These are phyloP conservation scores for Thraustochytrium aureum DNA, from an alignment of 352 stramenopile species.

Conservation along the genomic window DNA sequence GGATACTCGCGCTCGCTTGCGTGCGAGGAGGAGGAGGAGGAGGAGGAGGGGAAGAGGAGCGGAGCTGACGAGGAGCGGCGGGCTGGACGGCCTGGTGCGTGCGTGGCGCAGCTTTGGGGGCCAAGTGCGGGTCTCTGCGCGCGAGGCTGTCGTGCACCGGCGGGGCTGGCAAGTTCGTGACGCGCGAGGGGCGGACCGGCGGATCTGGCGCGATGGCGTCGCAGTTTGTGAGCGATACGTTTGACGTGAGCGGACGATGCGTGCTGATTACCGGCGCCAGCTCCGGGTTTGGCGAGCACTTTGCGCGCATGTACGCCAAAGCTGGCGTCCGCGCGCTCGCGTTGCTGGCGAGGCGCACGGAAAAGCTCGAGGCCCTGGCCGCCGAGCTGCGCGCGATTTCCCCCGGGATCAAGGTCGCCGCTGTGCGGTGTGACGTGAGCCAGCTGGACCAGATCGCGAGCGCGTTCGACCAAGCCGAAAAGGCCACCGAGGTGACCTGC, in stretches of 20 bases:
- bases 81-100: no score
- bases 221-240: neutral
- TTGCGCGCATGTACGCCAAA: conserved; percentile 50
- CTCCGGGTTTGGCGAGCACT: conserved; percentile 54
- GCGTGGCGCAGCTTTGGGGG: no score
- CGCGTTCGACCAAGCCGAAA: conserved; percentile 44
- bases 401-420: neutral
- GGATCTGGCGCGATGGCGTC: neutral
- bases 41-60: no score
- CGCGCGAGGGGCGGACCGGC: no score
- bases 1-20: no score
- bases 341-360: conserved; percentile 40
- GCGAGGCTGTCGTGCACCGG: no score
- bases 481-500: neutral
- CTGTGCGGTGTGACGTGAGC: conserved; percentile 30
- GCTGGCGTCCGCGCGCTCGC: conserved; percentile 20
- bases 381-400: conserved; percentile 8
- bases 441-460: conserved; percentile 26
- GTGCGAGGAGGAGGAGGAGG: no score
- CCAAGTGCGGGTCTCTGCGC: no score
- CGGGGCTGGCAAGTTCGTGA: no score
- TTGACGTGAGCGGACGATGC: conserved; percentile 5
- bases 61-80: no score
- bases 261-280: conserved; percentile 52
- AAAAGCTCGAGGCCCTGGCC: conserved; percentile 14